Percentiles rank a stretch among this genome's conserved stretches.
Conservation (phyloP, 192 early-diverging fungal genomes). For the Coemansia sp. region DNA sequence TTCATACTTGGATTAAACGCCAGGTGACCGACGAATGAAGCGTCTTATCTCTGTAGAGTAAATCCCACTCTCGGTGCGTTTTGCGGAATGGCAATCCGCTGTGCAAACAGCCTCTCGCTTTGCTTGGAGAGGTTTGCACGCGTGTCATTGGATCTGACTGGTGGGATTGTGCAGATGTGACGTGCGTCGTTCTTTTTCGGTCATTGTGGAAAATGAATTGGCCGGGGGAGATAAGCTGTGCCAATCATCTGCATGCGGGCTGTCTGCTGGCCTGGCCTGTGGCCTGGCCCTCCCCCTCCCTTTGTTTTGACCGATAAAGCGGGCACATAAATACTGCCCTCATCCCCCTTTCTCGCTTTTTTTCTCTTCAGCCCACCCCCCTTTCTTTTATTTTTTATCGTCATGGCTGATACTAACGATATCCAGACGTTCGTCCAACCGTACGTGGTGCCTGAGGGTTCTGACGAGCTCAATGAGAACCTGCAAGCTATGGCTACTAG, state of each 20-base stretch:
- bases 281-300: background rate
- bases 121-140: background rate
- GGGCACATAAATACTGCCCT: background rate
- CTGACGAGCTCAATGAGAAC: slow-evolving; percentile 53
- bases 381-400: slow-evolving; percentile 2
- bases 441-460: slow-evolving; percentile 37
- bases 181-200: background rate
- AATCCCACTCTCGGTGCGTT: too few species aligned
- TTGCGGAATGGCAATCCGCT: too few species aligned
- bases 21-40: too few species aligned
- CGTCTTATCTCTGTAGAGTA: too few species aligned
- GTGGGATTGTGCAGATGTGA: background rate
- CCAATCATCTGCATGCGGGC: background rate
- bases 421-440: slow-evolving; percentile 43
- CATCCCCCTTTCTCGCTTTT: background rate
- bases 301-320: background rate
- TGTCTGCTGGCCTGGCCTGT: slow-evolving; percentile 5
- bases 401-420: slow-evolving; percentile 52
- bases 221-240: background rate
- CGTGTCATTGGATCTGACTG: background rate
- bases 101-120: too few species aligned
- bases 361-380: background rate
- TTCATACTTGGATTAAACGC: too few species aligned
- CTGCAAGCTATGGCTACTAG: slow-evolving; percentile 52
- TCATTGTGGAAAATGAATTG: background rate